Evolutionary conservation across 208 protist species (phyloP), one percentile per base, ranked within the genome.

Genomic region (Leishmania tarentolae): DNA sequence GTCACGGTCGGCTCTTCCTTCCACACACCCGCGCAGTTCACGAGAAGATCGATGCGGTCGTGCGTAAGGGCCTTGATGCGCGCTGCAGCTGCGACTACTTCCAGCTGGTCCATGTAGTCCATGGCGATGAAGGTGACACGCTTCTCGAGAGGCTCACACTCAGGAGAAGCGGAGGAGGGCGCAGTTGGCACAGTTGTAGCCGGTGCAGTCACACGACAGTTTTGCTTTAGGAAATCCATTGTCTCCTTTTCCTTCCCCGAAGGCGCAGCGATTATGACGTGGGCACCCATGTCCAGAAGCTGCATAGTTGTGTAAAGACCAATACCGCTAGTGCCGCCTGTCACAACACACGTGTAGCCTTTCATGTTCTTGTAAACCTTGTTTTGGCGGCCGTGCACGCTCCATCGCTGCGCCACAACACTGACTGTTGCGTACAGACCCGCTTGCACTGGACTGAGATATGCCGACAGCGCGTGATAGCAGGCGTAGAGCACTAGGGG

Each of bases 1-100:
- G 89, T 92, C 40, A 92, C 44, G 0, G 61, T 79, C 0, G 92
- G 88, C 76, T 89, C 89, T 80, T 94, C 92, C 44, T 80, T 86
- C 89, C 90, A 94, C n/a, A 96, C 81, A 72, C 85, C 93, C 42
- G 91, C 93, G 76, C 90, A 94, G 85, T 96, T 96, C 75, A 96
- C 91, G 40, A 96, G 85, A 13, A 94, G 70, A 82, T 96, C 91
- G 77, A 96, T 80, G 72, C 89, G 87, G 78, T 92, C 84, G 72
- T 88, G 65, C 71, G 86, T 86, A 28, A 87, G 82, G 57, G 83
- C 88, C 75, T 96, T 95, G 74, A 96, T 88, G 75, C 86, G 86
- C 17, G 90, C 90, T 2, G 90, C 91, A 28, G 85, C 87, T 0
- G 87, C 86, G 74, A 91, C 86, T 46, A 96, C 86, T 19, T 87